Percentiles rank a stretch among this genome's conserved stretches.
These are phyloP conservation scores for Podospora tetraspora DNA, from an alignment of 495 filamentous ascomycete species.

Conservation along the genomic window DNA sequence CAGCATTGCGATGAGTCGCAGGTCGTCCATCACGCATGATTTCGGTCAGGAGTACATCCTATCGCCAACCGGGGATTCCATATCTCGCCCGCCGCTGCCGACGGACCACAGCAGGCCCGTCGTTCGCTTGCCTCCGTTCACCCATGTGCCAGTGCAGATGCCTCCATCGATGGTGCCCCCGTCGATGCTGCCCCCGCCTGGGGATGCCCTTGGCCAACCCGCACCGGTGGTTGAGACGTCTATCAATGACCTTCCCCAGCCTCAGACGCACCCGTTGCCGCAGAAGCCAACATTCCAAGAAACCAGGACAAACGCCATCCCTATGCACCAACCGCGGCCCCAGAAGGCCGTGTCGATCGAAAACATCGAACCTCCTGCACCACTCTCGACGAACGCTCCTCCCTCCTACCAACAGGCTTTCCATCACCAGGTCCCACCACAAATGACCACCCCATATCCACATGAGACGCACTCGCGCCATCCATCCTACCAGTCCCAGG, in stretches of 20 bases:
- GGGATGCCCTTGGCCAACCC: constrained; percentile 18
- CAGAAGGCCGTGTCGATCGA: constrained; percentile 93
- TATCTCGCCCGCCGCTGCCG: constrained; percentile 59
- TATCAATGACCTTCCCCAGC: constrained; percentile 47
- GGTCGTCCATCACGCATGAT: constrained; percentile 79
- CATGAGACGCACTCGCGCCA: constrained; percentile 63
- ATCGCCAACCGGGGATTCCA: constrained; percentile 71
- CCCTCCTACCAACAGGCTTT: constrained; percentile 76
- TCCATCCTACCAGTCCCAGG: constrained; percentile 69
- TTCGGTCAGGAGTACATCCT: constrained; percentile 66
- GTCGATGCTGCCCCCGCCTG: constrained; percentile 12
- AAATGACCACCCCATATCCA: constrained; percentile 53
- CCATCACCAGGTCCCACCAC: constrained; percentile 80
- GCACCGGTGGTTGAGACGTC: constrained; percentile 28
- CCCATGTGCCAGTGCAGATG: constrained; percentile 29
- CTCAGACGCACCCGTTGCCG: constrained; percentile 55
- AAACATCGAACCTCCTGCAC: constrained; percentile 84
- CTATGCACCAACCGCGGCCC: constrained; percentile 94
- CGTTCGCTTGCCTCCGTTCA: constrained; percentile 77
- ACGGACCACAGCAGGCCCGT: constrained; percentile 66
- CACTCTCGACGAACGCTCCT: constrained; percentile 57
- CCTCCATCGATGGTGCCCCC: constrained; percentile 8
- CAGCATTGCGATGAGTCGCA: constrained; percentile 85
- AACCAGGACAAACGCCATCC: constrained; percentile 66
- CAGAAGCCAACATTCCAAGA: constrained; percentile 75